phyloP scores from a whole-genome alignment of 345 rosid genomes.

The Dovyalis caffra region DNA sequence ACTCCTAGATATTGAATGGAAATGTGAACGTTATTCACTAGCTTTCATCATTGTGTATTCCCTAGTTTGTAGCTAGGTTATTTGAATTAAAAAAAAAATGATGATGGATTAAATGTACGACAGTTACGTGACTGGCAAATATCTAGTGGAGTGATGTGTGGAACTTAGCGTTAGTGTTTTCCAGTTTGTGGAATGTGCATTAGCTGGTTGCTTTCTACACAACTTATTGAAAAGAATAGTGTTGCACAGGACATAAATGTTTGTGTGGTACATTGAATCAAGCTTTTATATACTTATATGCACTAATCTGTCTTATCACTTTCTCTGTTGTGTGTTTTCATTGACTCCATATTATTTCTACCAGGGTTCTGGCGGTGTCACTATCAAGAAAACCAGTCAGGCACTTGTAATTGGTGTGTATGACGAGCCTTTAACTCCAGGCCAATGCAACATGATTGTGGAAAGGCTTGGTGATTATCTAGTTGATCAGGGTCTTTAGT shows the following conservation, averaged over 20 bases:
- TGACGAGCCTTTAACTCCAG: slow-evolving; percentile 78
- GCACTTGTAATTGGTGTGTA: slow-evolving; percentile 73
- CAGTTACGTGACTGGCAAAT: background rate
- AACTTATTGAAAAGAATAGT: background rate
- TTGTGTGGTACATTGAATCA: background rate
- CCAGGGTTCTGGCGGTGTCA: slow-evolving; percentile 17
- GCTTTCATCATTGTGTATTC: background rate
- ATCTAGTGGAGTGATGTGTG: background rate
- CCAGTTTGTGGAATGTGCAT: background rate
- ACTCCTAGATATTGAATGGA: background rate
- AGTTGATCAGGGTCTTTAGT: slow-evolving; percentile 16
- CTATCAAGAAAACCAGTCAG: slow-evolving; percentile 18
- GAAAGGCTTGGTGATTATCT: slow-evolving; percentile 83
- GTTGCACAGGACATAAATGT: too few relatives aligned
- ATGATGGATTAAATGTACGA: background rate
- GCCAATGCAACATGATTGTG: slow-evolving; percentile 87
- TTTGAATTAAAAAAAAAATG: background rate
- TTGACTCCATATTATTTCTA: background rate
- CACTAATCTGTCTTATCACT: background rate
- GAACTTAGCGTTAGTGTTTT: too few relatives aligned
- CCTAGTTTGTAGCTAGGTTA: background rate
- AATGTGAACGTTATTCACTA: background rate
- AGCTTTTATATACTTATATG: background rate
- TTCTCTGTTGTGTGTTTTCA: background rate
- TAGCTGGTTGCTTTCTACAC: background rate